Evolutionary conservation across 306 rosid genomes (phyloP), one percentile per base, ranked within the genome.

Genomic region (Fagus sylvatica): DNA sequence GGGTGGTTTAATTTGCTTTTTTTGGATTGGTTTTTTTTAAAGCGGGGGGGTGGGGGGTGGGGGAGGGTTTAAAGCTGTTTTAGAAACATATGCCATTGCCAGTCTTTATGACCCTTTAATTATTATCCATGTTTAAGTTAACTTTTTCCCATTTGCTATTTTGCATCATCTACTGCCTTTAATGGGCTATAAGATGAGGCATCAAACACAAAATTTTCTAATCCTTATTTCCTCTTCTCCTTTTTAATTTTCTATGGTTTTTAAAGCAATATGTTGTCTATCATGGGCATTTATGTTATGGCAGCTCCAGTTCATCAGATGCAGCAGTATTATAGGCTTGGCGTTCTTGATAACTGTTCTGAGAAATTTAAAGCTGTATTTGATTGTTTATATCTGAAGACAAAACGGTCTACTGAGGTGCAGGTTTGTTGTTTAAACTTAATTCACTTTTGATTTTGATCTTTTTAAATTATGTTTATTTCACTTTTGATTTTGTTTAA

Each of bases 231-330:
- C 10, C 4, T 1, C 51, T 55, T 69, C 19, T 46, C 28, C 1
- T 42, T 19, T 66, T 59, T n/a, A 22, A 2, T 22, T 3, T 74
- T 56, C 51, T 39, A 12, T 3, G 13, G 7, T 42, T 6, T 34
- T 16, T 51, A 36, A 2, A 30, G 46, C 9, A 53, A 30, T 36
- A 9, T 78, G 30, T 55, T 37, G 53, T 56, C 40, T 9, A 64
- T 72, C 22, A 46, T 78, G 72, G 56, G 64, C 17, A 13, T 69
- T 82, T 12, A 22, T 76, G 51, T 57, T 70, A 17, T 83, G 79
- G 72, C 91, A 91, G 98, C 97, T 59, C 97, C 97, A 5, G 95
- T 94, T 75, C 89, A 94, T 88, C 97, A 94, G 84, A 74, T 94
- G 97, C 90, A 92, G 86, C 97, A 92, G 73, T 92, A 92, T 83